These are phyloP conservation scores for Trypanosoma boissoni DNA, from an alignment of 208 protist genomes.

Conservation along the genomic window DNA sequence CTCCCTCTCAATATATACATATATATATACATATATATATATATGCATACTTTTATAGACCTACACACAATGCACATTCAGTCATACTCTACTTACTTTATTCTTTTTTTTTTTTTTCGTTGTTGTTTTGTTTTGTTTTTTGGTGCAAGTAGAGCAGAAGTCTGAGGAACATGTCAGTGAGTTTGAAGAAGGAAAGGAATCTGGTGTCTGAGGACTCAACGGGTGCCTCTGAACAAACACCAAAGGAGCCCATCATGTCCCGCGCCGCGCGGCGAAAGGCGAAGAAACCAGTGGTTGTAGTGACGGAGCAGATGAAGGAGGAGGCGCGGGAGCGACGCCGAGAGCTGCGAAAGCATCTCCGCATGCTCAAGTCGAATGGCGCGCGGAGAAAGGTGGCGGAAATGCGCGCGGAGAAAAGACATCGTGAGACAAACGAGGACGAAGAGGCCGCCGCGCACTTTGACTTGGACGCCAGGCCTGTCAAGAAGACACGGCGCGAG, in stretches of 20 bases:
- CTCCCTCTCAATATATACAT: background rate
- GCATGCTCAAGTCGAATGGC: conserved; percentile 89
- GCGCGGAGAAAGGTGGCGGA: conserved; percentile 73
- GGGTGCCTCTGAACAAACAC: conserved; percentile 7
- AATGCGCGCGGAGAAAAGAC: conserved; percentile 56
- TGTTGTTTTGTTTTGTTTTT: conserved; percentile 1
- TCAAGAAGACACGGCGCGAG: conserved; percentile 75
- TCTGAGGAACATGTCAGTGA: background rate
- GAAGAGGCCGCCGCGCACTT: conserved; percentile 68
- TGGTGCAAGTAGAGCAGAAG: background rate
- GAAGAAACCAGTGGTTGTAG: conserved; percentile 68
- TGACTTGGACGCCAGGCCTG: conserved; percentile 50
- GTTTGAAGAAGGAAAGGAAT: background rate
- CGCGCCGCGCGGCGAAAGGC: conserved; percentile 66
- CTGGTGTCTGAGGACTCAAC: background rate
- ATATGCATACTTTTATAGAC: background rate
- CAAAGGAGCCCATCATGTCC: conserved; percentile 70
- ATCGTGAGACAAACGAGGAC: conserved; percentile 48
- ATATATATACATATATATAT: background rate
- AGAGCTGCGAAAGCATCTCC: conserved; percentile 79
- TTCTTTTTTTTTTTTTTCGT: conserved; percentile 6
- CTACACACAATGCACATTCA: background rate
- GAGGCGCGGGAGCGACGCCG: conserved; percentile 62
- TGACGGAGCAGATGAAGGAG: conserved; percentile 83
- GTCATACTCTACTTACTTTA: background rate